Base-by-base conservation (phyloP, 768 basidiomycete species). In the Epithele typhae region DNA sequence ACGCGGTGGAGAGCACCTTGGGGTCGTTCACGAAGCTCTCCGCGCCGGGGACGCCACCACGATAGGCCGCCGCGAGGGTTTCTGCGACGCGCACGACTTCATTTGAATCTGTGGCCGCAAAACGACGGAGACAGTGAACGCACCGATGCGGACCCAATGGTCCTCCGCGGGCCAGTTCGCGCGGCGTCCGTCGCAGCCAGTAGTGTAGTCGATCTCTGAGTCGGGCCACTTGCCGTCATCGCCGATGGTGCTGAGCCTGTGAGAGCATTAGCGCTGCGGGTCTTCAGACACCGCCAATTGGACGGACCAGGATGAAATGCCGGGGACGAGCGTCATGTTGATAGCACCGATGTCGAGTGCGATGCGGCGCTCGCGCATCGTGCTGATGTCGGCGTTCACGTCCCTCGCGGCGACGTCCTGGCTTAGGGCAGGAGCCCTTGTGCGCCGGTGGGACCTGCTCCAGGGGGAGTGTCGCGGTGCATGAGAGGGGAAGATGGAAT, bases 181-280 rank as follows among this genome's bases (percentile, higher is more conserved):
- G 12, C 77, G 70, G 45, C 73, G 73, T 5, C 80, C 84, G 35
- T 62, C 58, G 50, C 84, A 86, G 8, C 84, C 83, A 17, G 78
- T 69, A 0, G 78, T 73, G 54, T 84, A 84, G 54, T 85, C 73
- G n/a, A 87, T 68, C 35, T 72, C 66, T 2, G 66, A 60, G 55
- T 77, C 75, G 1, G 77, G 76, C 79, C 80, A 81, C 59, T 74
- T 74, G 6, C 61, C 61, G 32, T 63, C 53, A 10, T 65, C n/a
- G 12, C 70, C 70, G 14, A 81, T 71, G 27, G 74, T 72, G 27
- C 68, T 30, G 27, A 30, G 27, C 27, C 27, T 30, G 27, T 30
- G 8, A 30, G 27, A 30, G 7, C 27, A 30, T 7, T 30, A 30
- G 7, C 7, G 7, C 27, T 30, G 27, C 27, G 27, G 7, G 14